phyloP scores from a whole-genome alignment of 75 land plant genomes.

The Isoetes taiwanensis region DNA sequence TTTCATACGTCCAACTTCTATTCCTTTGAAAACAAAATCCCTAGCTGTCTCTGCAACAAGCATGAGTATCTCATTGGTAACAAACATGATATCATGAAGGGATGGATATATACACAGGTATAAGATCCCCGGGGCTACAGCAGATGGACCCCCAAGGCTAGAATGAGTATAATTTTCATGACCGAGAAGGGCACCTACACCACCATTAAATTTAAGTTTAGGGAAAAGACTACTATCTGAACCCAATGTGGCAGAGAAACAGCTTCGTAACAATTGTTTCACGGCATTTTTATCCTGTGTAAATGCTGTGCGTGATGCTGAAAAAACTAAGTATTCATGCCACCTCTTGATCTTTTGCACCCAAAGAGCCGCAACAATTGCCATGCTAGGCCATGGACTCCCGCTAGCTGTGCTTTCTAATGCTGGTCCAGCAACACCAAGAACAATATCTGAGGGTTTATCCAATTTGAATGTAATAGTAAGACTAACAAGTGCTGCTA shows the following conservation, averaged over 20 bases:
- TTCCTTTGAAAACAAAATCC: constrained; percentile 41
- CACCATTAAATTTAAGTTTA: constrained; percentile 46
- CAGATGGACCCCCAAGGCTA: constrained; percentile 31
- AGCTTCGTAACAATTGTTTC: constrained; percentile 65
- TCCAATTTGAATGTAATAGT: constrained; percentile 88
- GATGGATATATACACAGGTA: constrained; percentile 50
- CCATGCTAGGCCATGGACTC: constrained; percentile 87
- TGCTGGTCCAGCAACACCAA: constrained; percentile 70
- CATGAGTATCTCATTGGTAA: constrained; percentile 56
- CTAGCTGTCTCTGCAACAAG: constrained; percentile 51
- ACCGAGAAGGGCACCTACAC: constrained; percentile 81
- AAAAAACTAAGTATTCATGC: constrained; percentile 72
- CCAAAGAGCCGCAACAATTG: constrained; percentile 85
- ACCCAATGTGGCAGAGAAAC: constrained; percentile 64
- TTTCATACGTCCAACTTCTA: constrained; percentile 18
- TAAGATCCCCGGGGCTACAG: constrained; percentile 77
- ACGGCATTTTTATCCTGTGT: constrained; percentile 66
- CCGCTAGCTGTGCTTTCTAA: constrained; percentile 59
- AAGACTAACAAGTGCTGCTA: constrained; percentile 81
- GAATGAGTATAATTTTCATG: constrained; percentile 51
- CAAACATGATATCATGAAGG: constrained; percentile 50
- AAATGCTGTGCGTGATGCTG: constrained; percentile 61
- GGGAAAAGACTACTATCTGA: constrained; percentile 15
- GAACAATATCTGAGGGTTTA: constrained; percentile 38
- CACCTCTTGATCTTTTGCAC: constrained; percentile 75